Base-by-base conservation (phyloP, 73 alveolate genomes). In the Paramecium sexaurelia region DNA sequence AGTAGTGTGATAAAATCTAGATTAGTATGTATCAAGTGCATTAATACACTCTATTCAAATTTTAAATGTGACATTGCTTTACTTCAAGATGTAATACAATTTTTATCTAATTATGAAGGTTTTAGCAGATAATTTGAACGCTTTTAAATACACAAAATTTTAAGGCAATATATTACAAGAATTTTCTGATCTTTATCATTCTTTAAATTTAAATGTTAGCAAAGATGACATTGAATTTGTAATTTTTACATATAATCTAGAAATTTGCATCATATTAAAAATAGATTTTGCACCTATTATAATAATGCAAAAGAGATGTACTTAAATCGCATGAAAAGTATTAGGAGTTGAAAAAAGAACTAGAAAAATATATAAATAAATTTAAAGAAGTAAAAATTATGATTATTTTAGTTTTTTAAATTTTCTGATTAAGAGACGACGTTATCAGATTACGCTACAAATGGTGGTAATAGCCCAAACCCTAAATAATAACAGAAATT, bases 181-280 rank as follows among this genome's bases (percentile, higher is more conserved):
- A 61, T 61, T 61, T 61, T 61, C 83, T 10, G 6, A 61, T 61
- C 83, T 61, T 29, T 61, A 61, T 24, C 83, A 61, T 61, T 61
- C 47, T 10, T 61, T 61, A 29, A 13, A 61, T 13, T 61, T 61
- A 10, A 19, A 26, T 11, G 1, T 61, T 6, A 32, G 10, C 6
- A 61, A 26, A 61, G 43, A 61, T 61, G 43, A 29, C 27, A 61
- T 61, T 3, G 45, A 61, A 61, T 61, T 61, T 61, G 83, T 61
- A 56, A 61, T 11, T 29, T 11, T 61, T 9, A 11, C 4, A 11
- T 11, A 11, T 61, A 15, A 61, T 61, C 20, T 61, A 61, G 83
- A 61, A 24, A 61, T 26, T 24, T 32, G 43, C 39, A 13, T 3
- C 39, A 5, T 11, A 3, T 0, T 1, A 26, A 61, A 32, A 61